A percentile compares a stretch with the other conserved stretches of the same genome.
These are phyloP conservation scores for Wallacemonas sp. DNA, from an alignment of 208 protist species.

Conservation along the genomic window DNA sequence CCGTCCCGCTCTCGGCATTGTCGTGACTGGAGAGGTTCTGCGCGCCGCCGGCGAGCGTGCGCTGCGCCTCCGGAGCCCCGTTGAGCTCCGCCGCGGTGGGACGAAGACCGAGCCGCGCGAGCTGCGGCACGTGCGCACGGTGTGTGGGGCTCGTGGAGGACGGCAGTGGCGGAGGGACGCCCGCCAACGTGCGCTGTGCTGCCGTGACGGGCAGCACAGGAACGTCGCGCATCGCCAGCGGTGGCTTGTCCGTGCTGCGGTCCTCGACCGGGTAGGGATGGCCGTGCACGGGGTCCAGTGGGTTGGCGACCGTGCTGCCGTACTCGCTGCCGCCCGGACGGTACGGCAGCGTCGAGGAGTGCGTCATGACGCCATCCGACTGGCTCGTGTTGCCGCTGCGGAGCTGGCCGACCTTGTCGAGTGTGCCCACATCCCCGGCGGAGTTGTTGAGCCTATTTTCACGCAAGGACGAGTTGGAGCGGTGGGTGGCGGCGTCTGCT, in stretches of 20 bases:
- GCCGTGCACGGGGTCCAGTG: neutral
- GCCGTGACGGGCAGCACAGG: neutral
- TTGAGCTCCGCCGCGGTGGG: no score
- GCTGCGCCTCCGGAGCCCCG: no score
- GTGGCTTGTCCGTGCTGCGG: neutral
- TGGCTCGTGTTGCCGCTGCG: conserved; percentile 3
- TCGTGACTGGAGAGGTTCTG: neutral
- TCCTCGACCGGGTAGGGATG: neutral
- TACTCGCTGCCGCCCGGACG: neutral
- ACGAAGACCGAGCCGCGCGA: neutral
- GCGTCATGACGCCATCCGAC: neutral
- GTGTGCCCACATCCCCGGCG: neutral
- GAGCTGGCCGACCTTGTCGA: neutral
- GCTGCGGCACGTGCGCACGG: neutral
- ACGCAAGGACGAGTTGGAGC: neutral
- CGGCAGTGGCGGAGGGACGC: no score
- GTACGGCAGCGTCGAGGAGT: neutral
- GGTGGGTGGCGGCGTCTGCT: neutral
- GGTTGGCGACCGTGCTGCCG: neutral
- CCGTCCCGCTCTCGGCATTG: neutral
- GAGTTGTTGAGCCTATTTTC: neutral
- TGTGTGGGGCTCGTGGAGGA: neutral
- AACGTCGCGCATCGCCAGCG: conserved; percentile 1
- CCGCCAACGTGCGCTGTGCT: no score
- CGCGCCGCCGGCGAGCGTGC: neutral